These are phyloP conservation scores for Coelastrella sp. DNA, from an alignment of 139 green algal species.

Conservation along the genomic window DNA sequence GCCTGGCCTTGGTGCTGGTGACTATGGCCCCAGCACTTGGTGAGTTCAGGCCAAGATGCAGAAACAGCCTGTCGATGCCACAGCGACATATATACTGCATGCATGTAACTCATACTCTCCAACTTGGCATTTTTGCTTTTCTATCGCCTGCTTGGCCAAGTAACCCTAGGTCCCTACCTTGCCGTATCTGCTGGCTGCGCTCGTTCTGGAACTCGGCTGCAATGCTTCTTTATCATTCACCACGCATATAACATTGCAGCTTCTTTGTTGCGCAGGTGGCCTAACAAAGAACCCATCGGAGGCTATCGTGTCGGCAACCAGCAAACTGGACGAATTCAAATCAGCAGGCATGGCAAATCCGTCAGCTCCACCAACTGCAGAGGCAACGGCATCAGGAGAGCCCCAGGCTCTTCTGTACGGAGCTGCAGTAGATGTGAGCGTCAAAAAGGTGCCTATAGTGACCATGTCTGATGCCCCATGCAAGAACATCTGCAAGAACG, in stretches of 20 bases:
- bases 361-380: not conserved
- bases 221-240: too few species aligned
- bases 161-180: too few species aligned
- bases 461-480: constrained; percentile 23
- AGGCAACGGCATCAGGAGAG: not conserved
- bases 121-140: too few species aligned
- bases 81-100: too few species aligned
- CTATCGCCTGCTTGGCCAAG: too few species aligned
- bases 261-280: not conserved
- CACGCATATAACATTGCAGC: too few species aligned
- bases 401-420: not conserved
- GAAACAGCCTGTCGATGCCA: not conserved
- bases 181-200: too few species aligned
- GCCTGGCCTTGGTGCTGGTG: not conserved
- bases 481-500: constrained; percentile 15
- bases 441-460: constrained; percentile 18
- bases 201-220: too few species aligned
- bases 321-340: not conserved
- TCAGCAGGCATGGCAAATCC: not conserved
- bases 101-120: too few species aligned
- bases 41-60: not conserved
- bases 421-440: not conserved
- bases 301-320: not conserved
- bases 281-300: not conserved
- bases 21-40: not conserved